phyloP scores from a whole-genome alignment of 805 yeast genomes.

The Wickerhamiella domercqiae region DNA sequence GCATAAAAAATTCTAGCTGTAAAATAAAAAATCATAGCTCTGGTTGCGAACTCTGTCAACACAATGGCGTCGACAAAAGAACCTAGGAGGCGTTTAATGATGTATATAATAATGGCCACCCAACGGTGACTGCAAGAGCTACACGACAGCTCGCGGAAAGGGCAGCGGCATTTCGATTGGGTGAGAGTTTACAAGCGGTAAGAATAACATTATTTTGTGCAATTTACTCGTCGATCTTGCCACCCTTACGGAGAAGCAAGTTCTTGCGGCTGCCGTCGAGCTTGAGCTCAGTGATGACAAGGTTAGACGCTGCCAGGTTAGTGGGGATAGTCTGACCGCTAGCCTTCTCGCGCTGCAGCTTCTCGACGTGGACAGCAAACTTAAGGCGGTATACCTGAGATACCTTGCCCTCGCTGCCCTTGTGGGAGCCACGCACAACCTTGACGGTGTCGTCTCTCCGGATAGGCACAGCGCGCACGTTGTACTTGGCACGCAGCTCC shows the following conservation, averaged over 20 bases:
- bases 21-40: too few species aligned
- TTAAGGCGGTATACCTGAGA: slow-evolving; percentile 98
- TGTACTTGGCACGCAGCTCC: slow-evolving; percentile 96
- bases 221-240: slow-evolving; percentile 51
- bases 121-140: too few species aligned
- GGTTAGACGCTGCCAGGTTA: slow-evolving; percentile 97
- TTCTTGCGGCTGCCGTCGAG: slow-evolving; percentile 98
- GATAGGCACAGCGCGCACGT: slow-evolving; percentile 88
- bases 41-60: background rate
- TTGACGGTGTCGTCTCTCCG: slow-evolving; percentile 93
- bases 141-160: too few species aligned
- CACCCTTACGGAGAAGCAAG: slow-evolving; percentile 95
- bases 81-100: background rate
- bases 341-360: slow-evolving; percentile 93
- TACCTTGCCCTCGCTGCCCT: slow-evolving; percentile 98
- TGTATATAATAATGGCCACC: too few species aligned
- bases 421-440: slow-evolving; percentile 97
- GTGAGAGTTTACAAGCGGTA: too few species aligned
- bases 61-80: slow-evolving; percentile 5
- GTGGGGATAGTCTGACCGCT: slow-evolving; percentile 95
- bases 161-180: too few species aligned
- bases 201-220: too few species aligned
- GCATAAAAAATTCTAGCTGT: background rate
- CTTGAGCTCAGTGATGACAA: slow-evolving; percentile 95
- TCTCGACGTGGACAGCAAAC: slow-evolving; percentile 91